Evolutionary conservation across 805 yeast genomes (phyloP).

Genomic region (Sungouiella thailandica): DNA sequence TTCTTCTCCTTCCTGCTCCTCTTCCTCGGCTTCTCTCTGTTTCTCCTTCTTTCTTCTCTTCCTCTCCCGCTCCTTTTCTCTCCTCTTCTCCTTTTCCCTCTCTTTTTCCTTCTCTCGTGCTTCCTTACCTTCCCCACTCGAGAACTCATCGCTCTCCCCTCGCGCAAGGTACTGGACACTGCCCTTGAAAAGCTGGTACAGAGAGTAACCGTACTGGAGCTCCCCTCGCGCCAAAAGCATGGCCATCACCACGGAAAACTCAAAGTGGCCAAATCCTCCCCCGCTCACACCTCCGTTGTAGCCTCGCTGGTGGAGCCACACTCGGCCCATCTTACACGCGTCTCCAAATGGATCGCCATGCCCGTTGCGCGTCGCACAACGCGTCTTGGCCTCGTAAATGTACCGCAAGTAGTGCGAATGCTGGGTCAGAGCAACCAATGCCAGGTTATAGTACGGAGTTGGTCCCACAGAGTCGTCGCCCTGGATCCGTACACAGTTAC

Average conservation of each 20-base stretch:
- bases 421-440: slow-evolving; percentile 65
- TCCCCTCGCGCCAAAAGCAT: slow-evolving; percentile 84
- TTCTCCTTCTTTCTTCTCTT: no score
- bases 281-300: slow-evolving; percentile 55
- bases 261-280: slow-evolving; percentile 92
- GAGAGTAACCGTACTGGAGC: slow-evolving; percentile 80
- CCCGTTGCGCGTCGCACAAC: no score
- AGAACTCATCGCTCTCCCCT: no score
- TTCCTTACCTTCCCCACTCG: no score
- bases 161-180: slow-evolving; percentile 78
- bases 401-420: slow-evolving; percentile 69
- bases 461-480: slow-evolving; percentile 50
- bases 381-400: slow-evolving; percentile 68
- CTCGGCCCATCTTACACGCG: slow-evolving; percentile 78
- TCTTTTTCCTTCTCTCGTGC: no score
- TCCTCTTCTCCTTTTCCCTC: no score
- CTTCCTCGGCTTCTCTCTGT: no score
- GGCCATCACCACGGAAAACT: slow-evolving; percentile 77
- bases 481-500: slow-evolving; percentile 77
- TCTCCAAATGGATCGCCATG: slow-evolving; percentile 82
- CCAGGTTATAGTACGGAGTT: slow-evolving; percentile 84
- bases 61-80: no score
- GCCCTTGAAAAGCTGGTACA: slow-evolving; percentile 91
- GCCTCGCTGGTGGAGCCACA: slow-evolving; percentile 90
- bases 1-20: no score